Evolutionary conservation across 352 stramenopile species (phyloP), one percentile per base, ranked within the genome.

Genomic region (Globisporangium polare): DNA sequence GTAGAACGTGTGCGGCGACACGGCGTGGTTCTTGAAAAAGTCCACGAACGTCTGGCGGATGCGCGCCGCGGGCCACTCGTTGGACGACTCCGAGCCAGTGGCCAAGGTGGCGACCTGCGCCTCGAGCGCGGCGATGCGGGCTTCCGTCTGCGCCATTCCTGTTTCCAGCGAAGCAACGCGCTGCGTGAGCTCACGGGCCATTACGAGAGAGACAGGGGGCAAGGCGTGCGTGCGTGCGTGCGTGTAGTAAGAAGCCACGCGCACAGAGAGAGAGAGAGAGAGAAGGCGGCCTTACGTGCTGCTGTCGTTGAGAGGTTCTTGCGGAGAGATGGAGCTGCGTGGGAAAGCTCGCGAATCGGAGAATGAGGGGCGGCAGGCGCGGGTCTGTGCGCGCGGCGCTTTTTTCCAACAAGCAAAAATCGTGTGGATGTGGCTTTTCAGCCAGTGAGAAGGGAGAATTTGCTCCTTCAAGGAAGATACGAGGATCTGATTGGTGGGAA

Each of bases 41-140:
- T 98, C 83, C 60, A 99, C 87, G 72, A 99, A 99, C 45, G 96
- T 99, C 67, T 97, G 74, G 58, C 97, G 94, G 47, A 99, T 97
- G 69, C 96, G 94, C 69, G 89, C 71, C 66, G 97, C 97, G 29
- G 97, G 96, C 97, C 97, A 99, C 67, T 92, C 60, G 49, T 59
- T 70, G 9, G 72, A 65, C 9, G 29, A n/a, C n/a, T 65, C 61
- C 2, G 61, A 60, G 53, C 70, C 71, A 17, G n/a, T 35, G 3
- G 29, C 52, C 10, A 78, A 69, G 5, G n/a, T 26, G 1, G 29
- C 52, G 37, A 54, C 52, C 37, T 61, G 33, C 53, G 67, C 59
- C 26, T 71, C 60, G 3, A 78, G 65, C 20, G 53, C 45, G 24
- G 60, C 31, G 31, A 78, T 45, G 26, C 63, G 43, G 9, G 58